phyloP scores from a whole-genome alignment of 805 yeast genomes.

The Wickerhamomyces bisporus region DNA sequence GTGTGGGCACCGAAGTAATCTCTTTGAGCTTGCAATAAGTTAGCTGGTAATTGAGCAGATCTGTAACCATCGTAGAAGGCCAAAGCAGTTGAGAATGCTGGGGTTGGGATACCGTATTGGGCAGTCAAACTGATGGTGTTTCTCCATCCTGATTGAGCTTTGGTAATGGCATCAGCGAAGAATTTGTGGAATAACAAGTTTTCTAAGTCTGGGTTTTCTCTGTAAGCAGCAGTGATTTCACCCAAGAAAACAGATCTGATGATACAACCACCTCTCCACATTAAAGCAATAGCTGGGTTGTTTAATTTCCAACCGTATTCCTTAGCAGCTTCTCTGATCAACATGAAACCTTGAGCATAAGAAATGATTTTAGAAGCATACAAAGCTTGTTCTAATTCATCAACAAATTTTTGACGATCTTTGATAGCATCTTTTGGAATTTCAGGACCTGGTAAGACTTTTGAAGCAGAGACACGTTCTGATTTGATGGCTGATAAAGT shows the following conservation, averaged over 20 bases:
- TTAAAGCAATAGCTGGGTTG: slow-evolving; percentile 96
- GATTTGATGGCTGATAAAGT: slow-evolving; percentile 88
- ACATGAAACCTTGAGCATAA: slow-evolving; percentile 99
- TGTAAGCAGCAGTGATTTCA: slow-evolving; percentile 95
- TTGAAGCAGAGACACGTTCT: slow-evolving; percentile 87
- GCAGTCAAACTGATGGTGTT: slow-evolving; percentile 72
- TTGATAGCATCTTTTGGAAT: slow-evolving; percentile 57
- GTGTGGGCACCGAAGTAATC: slow-evolving; percentile 99
- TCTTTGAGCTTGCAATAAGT: slow-evolving; percentile 98
- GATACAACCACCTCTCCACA: slow-evolving; percentile 99
- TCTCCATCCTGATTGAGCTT: slow-evolving; percentile 98
- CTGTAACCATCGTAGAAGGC: slow-evolving; percentile 99
- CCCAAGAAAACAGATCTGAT: slow-evolving; percentile 97
- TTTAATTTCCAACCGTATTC: slow-evolving; percentile 96
- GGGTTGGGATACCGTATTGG: slow-evolving; percentile 89
- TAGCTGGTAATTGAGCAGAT: slow-evolving; percentile 92
- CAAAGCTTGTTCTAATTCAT: slow-evolving; percentile 94
- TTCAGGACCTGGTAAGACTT: slow-evolving; percentile 72
- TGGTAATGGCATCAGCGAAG: slow-evolving; percentile 85
- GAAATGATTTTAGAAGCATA: slow-evolving; percentile 98
- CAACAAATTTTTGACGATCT: slow-evolving; percentile 80
- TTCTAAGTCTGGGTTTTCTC: slow-evolving; percentile 88
- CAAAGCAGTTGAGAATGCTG: slow-evolving; percentile 95
- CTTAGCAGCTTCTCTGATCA: slow-evolving; percentile 96
- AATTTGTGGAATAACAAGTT: slow-evolving; percentile 93